These are phyloP conservation scores for Ilyonectria destructans DNA, from an alignment of 2,329 filamentous ascomycete species.

Conservation along the genomic window DNA sequence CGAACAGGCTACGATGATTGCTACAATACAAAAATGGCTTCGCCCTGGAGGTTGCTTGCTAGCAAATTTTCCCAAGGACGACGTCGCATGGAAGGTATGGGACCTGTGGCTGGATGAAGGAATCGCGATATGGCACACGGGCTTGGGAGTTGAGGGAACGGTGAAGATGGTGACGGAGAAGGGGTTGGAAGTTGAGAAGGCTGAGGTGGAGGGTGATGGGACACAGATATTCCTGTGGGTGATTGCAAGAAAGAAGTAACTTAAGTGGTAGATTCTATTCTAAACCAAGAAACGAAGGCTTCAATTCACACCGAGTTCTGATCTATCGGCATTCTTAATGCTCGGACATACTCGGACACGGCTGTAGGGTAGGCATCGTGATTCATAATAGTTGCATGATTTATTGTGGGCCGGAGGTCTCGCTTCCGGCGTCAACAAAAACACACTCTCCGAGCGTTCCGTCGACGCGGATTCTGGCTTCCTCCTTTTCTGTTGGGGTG, in stretches of 20 bases:
- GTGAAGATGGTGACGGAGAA: background rate
- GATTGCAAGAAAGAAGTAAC: background rate
- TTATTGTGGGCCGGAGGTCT: background rate
- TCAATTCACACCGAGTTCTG: no score
- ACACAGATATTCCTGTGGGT: constrained; percentile 13
- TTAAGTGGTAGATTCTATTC: no score
- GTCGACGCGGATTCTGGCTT: background rate
- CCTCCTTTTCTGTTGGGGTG: background rate
- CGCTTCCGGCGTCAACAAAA: background rate
- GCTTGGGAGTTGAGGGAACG: background rate
- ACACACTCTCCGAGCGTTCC: background rate
- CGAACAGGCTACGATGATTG: constrained; percentile 32
- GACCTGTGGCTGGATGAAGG: constrained; percentile 8
- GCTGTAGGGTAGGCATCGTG: background rate
- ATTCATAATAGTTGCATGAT: background rate
- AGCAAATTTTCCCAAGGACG: constrained; percentile 10
- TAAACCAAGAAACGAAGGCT: no score
- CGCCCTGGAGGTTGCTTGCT: constrained; percentile 24
- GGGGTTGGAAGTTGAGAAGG: constrained; percentile 4
- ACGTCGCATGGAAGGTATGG: background rate
- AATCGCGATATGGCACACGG: constrained; percentile 1
- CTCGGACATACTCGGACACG: no score
- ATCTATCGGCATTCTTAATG: no score
- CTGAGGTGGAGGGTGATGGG: constrained; percentile 1
- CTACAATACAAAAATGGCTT: constrained; percentile 18